A percentile compares a stretch with the other conserved stretches of the same genome.
phyloP scores from a whole-genome alignment of 225 moss, liverwort and hornwort genomes.

The Pseudoscleropodium purum region DNA sequence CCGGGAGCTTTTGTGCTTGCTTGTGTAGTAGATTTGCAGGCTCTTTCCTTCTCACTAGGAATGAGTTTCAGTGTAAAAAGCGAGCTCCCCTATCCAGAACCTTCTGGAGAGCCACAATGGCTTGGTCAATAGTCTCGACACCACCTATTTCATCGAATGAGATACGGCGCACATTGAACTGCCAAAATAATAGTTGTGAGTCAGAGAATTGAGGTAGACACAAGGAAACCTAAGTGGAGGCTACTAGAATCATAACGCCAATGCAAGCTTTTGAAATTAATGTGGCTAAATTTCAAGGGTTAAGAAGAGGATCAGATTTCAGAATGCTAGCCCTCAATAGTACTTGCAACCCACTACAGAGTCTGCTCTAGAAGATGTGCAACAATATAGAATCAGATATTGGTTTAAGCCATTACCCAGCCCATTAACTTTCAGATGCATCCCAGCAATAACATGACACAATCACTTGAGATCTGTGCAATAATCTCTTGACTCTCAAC shows the following conservation, averaged over 20 bases:
- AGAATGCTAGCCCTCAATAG: neutral
- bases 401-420: neutral
- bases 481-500: neutral
- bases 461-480: neutral
- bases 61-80: conserved; percentile 23
- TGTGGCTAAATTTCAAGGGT: neutral
- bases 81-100: conserved; percentile 61
- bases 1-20: neutral
- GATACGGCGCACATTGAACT: conserved; percentile 92
- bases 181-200: neutral
- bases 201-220: neutral
- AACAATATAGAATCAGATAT: neutral
- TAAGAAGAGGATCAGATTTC: neutral
- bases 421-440: neutral
- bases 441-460: neutral
- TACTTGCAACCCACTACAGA: neutral
- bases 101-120: conserved; percentile 65
- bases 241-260: neutral
- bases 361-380: neutral
- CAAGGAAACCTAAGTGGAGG: neutral
- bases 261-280: neutral
- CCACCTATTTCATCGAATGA: conserved; percentile 72
- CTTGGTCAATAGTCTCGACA: conserved; percentile 86
- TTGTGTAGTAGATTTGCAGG: neutral
- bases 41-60: neutral